Percentiles rank a stretch among this genome's conserved stretches.
Evolutionary conservation across 768 basidiomycete genomes (phyloP).

Genomic region (Pleurotus ostreatus): DNA sequence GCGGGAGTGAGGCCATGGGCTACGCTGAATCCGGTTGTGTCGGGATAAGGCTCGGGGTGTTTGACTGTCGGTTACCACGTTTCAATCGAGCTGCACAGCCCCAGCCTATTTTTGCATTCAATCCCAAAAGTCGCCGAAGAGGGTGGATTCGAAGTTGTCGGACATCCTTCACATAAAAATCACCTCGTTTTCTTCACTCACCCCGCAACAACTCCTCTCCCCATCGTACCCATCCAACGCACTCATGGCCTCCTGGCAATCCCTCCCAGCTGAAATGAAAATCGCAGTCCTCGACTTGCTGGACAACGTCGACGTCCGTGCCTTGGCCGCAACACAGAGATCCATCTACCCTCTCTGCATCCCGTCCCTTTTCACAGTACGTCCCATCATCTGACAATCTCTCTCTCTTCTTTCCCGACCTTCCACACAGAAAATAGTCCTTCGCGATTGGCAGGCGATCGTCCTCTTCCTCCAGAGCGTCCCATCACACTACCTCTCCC

Average conservation of each 20-base stretch:
- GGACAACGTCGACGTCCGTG: slow-evolving; percentile 34
- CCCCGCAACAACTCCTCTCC: slow-evolving; percentile 5
- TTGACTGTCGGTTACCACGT: no score
- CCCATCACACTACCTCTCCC: slow-evolving; percentile 46
- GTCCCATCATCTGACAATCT: slow-evolving; percentile 13
- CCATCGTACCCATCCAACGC: slow-evolving; percentile 14
- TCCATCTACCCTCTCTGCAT: slow-evolving; percentile 51
- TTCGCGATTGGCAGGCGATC: slow-evolving; percentile 44
- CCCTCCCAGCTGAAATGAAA: slow-evolving; percentile 66
- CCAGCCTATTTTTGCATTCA: no score
- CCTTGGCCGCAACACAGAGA: slow-evolving; percentile 46
- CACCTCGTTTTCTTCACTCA: not conserved
- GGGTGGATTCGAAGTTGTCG: not conserved
- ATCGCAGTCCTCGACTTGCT: slow-evolving; percentile 51
- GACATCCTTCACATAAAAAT: not conserved
- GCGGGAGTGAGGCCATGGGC: no score
- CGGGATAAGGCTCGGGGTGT: no score
- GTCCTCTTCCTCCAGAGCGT: slow-evolving; percentile 51
- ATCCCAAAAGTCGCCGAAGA: no score
- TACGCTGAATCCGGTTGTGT: no score
- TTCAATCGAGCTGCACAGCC: no score
- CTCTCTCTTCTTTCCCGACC: slow-evolving; percentile 3
- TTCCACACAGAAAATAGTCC: slow-evolving; percentile 1
- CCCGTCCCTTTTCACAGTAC: slow-evolving; percentile 55
- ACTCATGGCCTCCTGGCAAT: slow-evolving; percentile 39